Evolutionary conservation across 1,284 basidiomycete genomes (phyloP), one percentile per base, ranked within the genome.

Genomic region (Hypsizygus ulmarius): DNA sequence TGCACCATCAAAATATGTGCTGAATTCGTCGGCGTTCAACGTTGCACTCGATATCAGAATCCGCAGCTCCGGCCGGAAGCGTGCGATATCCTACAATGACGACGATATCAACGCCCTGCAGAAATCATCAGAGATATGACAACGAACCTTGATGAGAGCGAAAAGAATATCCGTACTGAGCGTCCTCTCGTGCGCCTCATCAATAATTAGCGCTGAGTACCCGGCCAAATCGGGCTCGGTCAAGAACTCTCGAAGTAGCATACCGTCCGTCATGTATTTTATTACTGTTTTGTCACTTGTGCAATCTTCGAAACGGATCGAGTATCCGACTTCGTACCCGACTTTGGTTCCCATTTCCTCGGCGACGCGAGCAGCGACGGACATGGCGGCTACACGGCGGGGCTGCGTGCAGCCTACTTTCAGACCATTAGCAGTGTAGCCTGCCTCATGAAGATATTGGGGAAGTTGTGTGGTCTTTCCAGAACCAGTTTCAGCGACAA

Each of bases 391-490:
- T 10, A 99, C 97, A 56, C 97, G 91, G 62, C 97, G 90, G 29
- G 97, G 97, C 68, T 99, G 97, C 0, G 97, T 99, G 64, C 97
- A 99, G 0, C 95, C 97, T 29, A 99, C 79, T 66, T 95, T 98
- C 67, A 82, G 73, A 5, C 96, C 95, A 56, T 82, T 80, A 15
- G 84, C 79, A 3, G 93, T 96, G 69, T 92, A 99, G 1, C 97
- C 97, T 1, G 93, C 94, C 73, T 99, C 97, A 64, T 97, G 93
- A 4, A 99, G 82, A 65, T 97, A 99, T 65, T 99, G 97, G 0
- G 97, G 95, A 7, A 99, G 75, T 66, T 99, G 97, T 0, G 97
- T 99, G 1, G 97, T 99, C 71, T 99, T 99, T 18, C 97, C 97
- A 0, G 93, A 97, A 16, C 95, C 95, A 0, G 93, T 95, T 68